Evolutionary conservation across 345 rosid genomes (phyloP).

Genomic region (Populus tremula): DNA sequence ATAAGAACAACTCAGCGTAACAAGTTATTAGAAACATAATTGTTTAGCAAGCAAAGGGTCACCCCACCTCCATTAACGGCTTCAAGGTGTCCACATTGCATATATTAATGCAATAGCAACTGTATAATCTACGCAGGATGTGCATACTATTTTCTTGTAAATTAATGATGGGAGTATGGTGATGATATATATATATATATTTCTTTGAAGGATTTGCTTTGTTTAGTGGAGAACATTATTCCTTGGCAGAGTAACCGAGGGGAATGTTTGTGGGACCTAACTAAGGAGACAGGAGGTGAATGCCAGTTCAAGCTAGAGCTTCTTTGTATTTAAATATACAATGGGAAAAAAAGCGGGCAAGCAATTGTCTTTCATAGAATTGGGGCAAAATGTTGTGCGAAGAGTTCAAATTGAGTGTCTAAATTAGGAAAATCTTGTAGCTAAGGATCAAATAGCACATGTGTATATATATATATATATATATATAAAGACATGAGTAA

Average conservation of each 20-base stretch:
- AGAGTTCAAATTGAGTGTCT: not conserved
- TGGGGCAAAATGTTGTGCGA: not conserved
- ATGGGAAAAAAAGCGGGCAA: not conserved
- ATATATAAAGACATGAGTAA: not conserved
- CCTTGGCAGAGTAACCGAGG: conserved; percentile 8
- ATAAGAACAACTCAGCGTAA: not conserved
- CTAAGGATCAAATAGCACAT: not conserved
- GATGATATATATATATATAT: not conserved
- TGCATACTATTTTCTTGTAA: not conserved
- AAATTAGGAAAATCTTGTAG: not conserved
- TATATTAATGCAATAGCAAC: not conserved
- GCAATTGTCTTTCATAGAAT: not conserved
- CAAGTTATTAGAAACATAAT: not conserved
- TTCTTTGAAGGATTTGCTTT: not conserved
- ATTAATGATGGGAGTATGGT: not conserved
- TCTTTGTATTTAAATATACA: not conserved
- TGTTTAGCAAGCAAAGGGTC: not conserved
- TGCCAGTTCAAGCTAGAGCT: not conserved
- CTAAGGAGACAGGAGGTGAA: not conserved
- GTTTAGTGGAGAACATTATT: conserved; percentile 7
- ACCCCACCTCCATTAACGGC: not conserved
- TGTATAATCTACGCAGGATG: not conserved
- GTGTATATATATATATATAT: not conserved
- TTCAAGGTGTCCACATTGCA: not conserved
- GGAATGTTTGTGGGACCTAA: conserved; percentile 35